Conservation (phyloP, 2,329 filamentous ascomycete species). For the Fonsecaea pugnacius region DNA sequence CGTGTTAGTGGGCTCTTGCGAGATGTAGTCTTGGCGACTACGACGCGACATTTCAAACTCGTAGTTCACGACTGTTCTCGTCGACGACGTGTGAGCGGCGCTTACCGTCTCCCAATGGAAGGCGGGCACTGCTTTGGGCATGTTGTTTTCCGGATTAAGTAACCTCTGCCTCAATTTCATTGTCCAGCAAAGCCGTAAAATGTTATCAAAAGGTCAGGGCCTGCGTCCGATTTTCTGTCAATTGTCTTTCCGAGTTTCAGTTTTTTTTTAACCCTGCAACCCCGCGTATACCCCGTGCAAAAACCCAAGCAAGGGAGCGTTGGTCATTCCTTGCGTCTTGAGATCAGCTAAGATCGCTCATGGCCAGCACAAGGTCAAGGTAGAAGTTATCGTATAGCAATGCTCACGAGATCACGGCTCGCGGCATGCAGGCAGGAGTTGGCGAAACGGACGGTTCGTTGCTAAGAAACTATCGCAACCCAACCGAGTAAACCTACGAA, state of each 20-base stretch:
- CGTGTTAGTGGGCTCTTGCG: background rate
- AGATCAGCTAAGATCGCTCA: background rate
- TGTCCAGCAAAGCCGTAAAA: conserved; percentile 27
- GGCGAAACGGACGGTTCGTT: background rate
- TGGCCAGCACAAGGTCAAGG: background rate
- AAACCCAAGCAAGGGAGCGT: background rate
- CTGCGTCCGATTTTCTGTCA: background rate
- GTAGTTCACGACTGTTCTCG: background rate
- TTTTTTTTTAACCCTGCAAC: background rate
- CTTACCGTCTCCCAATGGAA: background rate
- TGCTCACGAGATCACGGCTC: conserved; percentile 10
- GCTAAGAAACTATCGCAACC: background rate
- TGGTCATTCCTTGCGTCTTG: background rate
- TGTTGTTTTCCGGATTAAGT: conserved; percentile 8
- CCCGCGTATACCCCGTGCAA: background rate
- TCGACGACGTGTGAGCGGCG: background rate
- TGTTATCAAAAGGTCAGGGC: conserved; percentile 27
- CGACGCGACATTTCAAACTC: background rate
- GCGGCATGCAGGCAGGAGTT: conserved; percentile 4
- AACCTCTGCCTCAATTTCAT: conserved; percentile 18
- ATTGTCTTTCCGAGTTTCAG: background rate
- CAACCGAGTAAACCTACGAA: background rate
- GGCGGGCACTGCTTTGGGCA: conserved; percentile 14
- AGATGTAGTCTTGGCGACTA: background rate
- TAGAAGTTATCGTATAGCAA: background rate